Conservation (phyloP, 441 rosid genomes). For the Rhodomyrtus psidioides region DNA sequence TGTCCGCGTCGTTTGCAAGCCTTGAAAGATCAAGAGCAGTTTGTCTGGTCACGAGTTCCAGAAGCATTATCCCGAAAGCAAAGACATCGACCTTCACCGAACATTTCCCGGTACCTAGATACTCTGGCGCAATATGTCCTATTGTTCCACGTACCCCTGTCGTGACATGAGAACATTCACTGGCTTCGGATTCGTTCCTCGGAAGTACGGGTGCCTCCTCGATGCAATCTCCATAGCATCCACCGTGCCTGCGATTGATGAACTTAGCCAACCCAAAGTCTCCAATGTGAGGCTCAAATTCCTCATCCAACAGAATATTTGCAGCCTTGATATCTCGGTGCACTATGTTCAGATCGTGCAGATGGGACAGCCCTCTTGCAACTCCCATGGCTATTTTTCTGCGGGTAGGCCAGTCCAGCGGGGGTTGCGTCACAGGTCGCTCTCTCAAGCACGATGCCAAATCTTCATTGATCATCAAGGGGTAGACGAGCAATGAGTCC, state of each 20-base stretch:
- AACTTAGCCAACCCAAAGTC: not conserved
- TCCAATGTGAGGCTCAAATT: not conserved
- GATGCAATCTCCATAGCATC: not conserved
- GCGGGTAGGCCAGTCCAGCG: not conserved
- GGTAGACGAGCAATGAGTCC: not conserved
- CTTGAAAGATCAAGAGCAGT: fast-evolving
- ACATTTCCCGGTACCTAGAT: not conserved
- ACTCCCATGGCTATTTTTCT: not conserved
- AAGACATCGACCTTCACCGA: not conserved
- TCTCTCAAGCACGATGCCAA: not conserved
- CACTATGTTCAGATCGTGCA: not conserved
- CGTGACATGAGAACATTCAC: not conserved
- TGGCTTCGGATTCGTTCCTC: not conserved
- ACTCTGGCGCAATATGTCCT: not conserved
- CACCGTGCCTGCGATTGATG: not conserved
- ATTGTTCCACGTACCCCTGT: not conserved
- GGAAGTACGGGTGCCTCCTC: not conserved
- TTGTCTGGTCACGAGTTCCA: not conserved
- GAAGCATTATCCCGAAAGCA: not conserved
- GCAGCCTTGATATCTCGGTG: not conserved
- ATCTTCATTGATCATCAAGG: not conserved
- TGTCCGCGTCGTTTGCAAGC: not conserved
- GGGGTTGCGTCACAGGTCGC: not conserved
- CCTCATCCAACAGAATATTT: not conserved
- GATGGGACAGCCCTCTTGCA: not conserved